Evolutionary conservation across 345 rosid genomes (phyloP), one percentile per base, ranked within the genome.

Genomic region (Hibiscus trionum): DNA sequence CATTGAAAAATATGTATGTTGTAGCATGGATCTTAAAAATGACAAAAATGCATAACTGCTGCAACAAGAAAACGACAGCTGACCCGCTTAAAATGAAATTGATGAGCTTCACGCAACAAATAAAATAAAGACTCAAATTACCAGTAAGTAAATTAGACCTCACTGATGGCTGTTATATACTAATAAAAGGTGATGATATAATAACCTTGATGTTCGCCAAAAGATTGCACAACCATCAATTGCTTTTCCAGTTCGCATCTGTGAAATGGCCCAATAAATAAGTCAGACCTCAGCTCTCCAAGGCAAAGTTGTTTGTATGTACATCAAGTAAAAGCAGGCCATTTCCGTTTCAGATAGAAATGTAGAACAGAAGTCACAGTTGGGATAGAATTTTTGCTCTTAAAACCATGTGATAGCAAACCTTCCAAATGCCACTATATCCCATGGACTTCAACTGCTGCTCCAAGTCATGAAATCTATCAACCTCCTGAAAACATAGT

Each of bases 221-320:
- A 95, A 95, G 62, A 92, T 78, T 71, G 99, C 97, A 88, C 99
- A 95, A 31, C 99, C 99, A 78, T 95, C 99, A 81, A 92, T 72
- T 26, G 99, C 92, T 64, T 77, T 83, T 69, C 97, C 97, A 46
- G 97, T 95, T 73, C 99, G 88, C 99, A 95, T 92, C 99, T 95
- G 82, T 74, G 78, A 66, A 77, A 57, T 31, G 71, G 64, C 44
- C 74, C 33, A 42, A 65, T 21, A 70, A 26, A 42, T 42, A 64
- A 39, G 64, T 73, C 39, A 76, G 57, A 66, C 16, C 53, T 71
- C 26, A 2, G 39, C 55, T 39, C 26, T 46, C 72, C 26, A 53
- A 37, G 29, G 64, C 56, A 19, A 17, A 63, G 15, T 47, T 66
- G 57, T 63, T 73, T 42, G 52, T 61, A 44, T 1, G 61, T 4